Percentiles rank a stretch among this genome's conserved stretches.
Conservation (phyloP, 805 yeast species). For the Nakazawaea wyomingensis region DNA sequence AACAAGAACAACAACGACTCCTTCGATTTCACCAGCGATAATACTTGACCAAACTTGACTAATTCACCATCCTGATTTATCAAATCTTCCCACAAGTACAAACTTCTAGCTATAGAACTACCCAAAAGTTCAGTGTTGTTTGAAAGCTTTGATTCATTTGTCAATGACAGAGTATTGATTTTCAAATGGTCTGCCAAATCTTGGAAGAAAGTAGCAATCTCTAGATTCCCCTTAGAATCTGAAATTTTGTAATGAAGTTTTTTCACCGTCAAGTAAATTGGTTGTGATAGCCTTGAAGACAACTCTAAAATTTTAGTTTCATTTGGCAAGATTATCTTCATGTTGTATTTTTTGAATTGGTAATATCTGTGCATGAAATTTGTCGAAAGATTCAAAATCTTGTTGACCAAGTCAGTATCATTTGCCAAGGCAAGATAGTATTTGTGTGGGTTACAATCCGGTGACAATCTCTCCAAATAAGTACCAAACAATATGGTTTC, state of each 20-base stretch:
- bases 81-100: slow-evolving; percentile 47
- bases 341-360: slow-evolving; percentile 64
- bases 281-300: slow-evolving; percentile 49
- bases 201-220: slow-evolving; percentile 24
- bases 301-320: slow-evolving; percentile 24
- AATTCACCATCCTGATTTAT: slow-evolving; percentile 38
- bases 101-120: slow-evolving; percentile 49
- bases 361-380: slow-evolving; percentile 76
- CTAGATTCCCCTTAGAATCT: slow-evolving; percentile 22
- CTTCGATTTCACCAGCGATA: slow-evolving; percentile 36
- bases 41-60: slow-evolving; percentile 45
- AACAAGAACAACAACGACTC: slow-evolving; percentile 42
- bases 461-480: slow-evolving; percentile 57
- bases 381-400: slow-evolving; percentile 62
- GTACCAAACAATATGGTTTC: slow-evolving; percentile 64
- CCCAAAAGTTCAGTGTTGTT: slow-evolving; percentile 36
- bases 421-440: slow-evolving; percentile 55
- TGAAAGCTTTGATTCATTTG: slow-evolving; percentile 29
- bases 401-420: slow-evolving; percentile 44
- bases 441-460: slow-evolving; percentile 55
- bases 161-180: slow-evolving; percentile 14
- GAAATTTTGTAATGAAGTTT: slow-evolving; percentile 25
- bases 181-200: slow-evolving; percentile 26
- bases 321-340: slow-evolving; percentile 29
- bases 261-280: slow-evolving; percentile 38